Conservation (phyloP, 805 yeast species). For the Hanseniaspora osmophila region DNA sequence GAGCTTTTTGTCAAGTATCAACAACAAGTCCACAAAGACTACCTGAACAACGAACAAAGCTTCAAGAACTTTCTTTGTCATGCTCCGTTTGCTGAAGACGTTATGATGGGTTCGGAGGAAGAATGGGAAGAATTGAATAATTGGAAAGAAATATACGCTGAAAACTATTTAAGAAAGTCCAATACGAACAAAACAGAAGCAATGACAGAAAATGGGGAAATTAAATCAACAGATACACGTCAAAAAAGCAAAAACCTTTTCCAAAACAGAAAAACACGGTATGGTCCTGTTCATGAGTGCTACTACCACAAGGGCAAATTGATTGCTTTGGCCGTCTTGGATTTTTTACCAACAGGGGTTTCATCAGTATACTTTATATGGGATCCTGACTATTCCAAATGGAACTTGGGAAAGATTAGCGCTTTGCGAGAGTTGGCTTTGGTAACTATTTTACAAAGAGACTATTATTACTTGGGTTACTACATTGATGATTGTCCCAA, state of each 20-base stretch:
- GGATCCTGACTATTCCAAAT: constrained; percentile 63
- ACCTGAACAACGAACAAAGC: constrained; percentile 29
- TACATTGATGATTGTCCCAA: constrained; percentile 67
- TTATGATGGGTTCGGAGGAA: constrained; percentile 12
- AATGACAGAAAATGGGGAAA: not conserved
- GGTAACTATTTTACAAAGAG: constrained; percentile 28
- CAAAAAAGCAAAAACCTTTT: constrained; percentile 7
- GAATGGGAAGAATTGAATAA: constrained; percentile 19
- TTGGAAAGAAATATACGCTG: constrained; percentile 23
- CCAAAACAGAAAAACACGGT: constrained; percentile 10
- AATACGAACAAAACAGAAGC: too few relatives aligned
- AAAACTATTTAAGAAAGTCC: not conserved
- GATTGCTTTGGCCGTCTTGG: constrained; percentile 65
- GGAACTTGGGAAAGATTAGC: constrained; percentile 65
- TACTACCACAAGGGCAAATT: constrained; percentile 51
- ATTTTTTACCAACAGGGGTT: constrained; percentile 58
- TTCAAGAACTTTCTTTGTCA: constrained; percentile 59
- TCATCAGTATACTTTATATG: constrained; percentile 81
- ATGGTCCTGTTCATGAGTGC: constrained; percentile 68
- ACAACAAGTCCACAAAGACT: constrained; percentile 51
- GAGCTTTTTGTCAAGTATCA: constrained; percentile 57
- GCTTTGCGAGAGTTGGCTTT: constrained; percentile 57
- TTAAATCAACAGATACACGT: not conserved
- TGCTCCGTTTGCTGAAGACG: constrained; percentile 37
- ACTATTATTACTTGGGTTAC: constrained; percentile 65